Evolutionary conservation across 371 early-diverging fungal species (phyloP).

Genomic region (Mortierella sp.): DNA sequence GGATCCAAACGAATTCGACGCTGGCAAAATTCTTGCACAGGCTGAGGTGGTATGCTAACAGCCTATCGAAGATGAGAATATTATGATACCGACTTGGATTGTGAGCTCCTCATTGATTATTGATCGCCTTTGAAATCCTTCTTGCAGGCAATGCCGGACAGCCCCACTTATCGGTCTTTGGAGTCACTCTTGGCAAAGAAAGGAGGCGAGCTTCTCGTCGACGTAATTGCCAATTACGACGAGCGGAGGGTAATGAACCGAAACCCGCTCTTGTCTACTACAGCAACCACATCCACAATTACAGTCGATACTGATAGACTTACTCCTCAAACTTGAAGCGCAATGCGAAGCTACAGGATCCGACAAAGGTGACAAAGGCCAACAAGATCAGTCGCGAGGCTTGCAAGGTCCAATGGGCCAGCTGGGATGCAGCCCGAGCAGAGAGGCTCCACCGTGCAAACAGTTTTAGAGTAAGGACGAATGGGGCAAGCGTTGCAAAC

Average conservation of each 20-base stretch:
- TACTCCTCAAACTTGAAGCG: slow-evolving; percentile 20
- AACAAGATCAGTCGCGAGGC: slow-evolving; percentile 74
- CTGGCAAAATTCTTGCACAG: slow-evolving; percentile 87
- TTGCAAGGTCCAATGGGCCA: slow-evolving; percentile 69
- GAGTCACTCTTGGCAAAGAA: slow-evolving; percentile 65
- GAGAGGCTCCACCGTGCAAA: slow-evolving; percentile 79
- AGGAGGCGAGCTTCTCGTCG: slow-evolving; percentile 74
- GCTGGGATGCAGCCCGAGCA: slow-evolving; percentile 69
- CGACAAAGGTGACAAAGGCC: slow-evolving; percentile 73
- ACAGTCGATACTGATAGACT: no score
- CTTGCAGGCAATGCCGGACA: slow-evolving; percentile 56
- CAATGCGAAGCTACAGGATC: slow-evolving; percentile 73
- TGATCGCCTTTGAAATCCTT: not conserved
- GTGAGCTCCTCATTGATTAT: not conserved
- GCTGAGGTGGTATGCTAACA: slow-evolving; percentile 53
- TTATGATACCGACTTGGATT: not conserved
- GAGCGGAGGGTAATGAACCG: slow-evolving; percentile 54
- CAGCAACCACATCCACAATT: not conserved
- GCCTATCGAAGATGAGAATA: not conserved
- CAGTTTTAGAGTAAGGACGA: slow-evolving; percentile 71
- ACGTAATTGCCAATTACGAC: slow-evolving; percentile 71
- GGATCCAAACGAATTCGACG: slow-evolving; percentile 81
- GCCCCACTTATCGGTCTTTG: slow-evolving; percentile 57
- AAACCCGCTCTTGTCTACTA: not conserved
- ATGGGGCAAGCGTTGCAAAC: not conserved